A percentile compares a stretch with the other conserved stretches of the same genome.
phyloP scores from a whole-genome alignment of 805 yeast genomes.

The Metschnikowia amazonensis region DNA sequence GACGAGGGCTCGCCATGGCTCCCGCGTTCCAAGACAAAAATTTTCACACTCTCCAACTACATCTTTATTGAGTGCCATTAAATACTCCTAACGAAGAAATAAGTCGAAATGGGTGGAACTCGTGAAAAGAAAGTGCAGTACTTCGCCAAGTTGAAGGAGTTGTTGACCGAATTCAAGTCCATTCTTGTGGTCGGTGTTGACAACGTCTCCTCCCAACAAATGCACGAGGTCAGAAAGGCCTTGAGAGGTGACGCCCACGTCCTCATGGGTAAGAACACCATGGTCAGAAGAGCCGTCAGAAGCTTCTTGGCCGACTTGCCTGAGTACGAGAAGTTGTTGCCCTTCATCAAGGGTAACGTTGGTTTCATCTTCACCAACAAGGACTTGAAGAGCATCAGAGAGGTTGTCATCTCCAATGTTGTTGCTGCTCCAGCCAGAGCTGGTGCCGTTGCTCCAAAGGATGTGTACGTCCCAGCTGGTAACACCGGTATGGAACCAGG shows the following conservation, averaged over 20 bases:
- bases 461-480: conserved; percentile 97
- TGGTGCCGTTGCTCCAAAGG: conserved; percentile 98
- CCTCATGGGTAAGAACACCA: conserved; percentile 99
- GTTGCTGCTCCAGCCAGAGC: conserved; percentile 99
- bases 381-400: conserved; percentile 91
- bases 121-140: conserved; percentile 96
- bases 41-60: conserved; percentile 7
- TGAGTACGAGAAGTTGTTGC: conserved; percentile 91
- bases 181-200: conserved; percentile 99
- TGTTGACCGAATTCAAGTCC: conserved; percentile 95
- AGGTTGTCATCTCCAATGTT: conserved; percentile 80
- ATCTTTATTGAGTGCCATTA: conserved; percentile 54
- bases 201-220: conserved; percentile 99
- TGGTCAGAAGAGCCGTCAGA: conserved; percentile 99
- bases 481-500: conserved; percentile 99
- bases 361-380: conserved; percentile 99
- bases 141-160: conserved; percentile 91
- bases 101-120: conserved; percentile 99
- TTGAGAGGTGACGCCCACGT: conserved; percentile 94
- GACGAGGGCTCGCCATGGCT: conserved; percentile 1
- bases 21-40: conserved; percentile 9
- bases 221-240: conserved; percentile 98
- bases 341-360: conserved; percentile 95
- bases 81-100: conserved; percentile 76
- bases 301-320: conserved; percentile 91